These are phyloP conservation scores for Aspergillus japonicus DNA, from an alignment of 2,329 filamentous ascomycete genomes.

Conservation along the genomic window DNA sequence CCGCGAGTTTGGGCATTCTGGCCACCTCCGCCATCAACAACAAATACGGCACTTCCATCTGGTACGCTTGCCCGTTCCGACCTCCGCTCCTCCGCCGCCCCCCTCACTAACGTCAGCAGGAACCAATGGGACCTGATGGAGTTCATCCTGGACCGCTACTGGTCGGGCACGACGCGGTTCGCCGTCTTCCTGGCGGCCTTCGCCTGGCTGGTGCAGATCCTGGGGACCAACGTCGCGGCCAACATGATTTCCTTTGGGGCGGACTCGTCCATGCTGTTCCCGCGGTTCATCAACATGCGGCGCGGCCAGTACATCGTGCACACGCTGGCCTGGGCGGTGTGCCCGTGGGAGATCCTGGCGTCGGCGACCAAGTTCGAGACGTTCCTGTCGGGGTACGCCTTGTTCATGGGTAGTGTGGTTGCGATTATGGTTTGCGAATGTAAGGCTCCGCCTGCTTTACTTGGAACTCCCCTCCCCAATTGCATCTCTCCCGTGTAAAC, in stretches of 20 bases:
- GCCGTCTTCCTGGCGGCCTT: slow-evolving; percentile 41
- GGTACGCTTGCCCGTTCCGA: neutral
- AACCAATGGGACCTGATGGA: slow-evolving; percentile 35
- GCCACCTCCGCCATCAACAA: slow-evolving; percentile 47
- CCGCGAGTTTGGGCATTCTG: slow-evolving; percentile 46
- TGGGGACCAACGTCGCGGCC: slow-evolving; percentile 40
- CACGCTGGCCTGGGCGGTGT: slow-evolving; percentile 51
- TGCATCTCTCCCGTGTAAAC: too few species aligned
- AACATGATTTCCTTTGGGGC: slow-evolving; percentile 39
- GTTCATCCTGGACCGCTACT: slow-evolving; percentile 33
- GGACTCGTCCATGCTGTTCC: slow-evolving; percentile 45
- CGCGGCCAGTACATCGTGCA: slow-evolving; percentile 54
- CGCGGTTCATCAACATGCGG: slow-evolving; percentile 54
- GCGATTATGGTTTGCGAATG: slow-evolving; percentile 9
- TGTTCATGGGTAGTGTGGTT: slow-evolving; percentile 11
- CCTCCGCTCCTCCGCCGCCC: too few species aligned
- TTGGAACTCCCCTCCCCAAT: too few species aligned
- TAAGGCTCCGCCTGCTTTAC: too few species aligned
- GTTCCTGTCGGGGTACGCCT: slow-evolving; percentile 9
- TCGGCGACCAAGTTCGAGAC: slow-evolving; percentile 9
- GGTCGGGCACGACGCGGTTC: slow-evolving; percentile 35
- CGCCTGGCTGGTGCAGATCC: slow-evolving; percentile 36
- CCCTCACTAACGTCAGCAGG: slow-evolving; percentile 6
- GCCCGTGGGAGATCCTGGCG: slow-evolving; percentile 12
- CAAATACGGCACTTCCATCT: slow-evolving; percentile 37